Percentiles rank a stretch among this genome's conserved stretches.
Evolutionary conservation across 106 monocot species (phyloP).

Genomic region (Apostasia ramifera): DNA sequence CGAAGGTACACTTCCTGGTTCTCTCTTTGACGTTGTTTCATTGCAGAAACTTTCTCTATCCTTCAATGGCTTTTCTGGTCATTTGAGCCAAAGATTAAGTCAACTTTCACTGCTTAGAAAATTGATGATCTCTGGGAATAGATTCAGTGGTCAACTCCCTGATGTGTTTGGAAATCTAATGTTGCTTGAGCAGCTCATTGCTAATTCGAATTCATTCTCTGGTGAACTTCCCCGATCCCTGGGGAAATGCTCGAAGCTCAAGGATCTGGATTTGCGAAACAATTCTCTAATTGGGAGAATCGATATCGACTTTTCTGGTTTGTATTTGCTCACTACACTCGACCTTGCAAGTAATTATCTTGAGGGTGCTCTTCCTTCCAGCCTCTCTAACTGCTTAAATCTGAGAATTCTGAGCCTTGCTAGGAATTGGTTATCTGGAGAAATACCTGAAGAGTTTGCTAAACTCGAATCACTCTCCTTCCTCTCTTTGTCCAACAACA

Average conservation of each 20-base stretch:
- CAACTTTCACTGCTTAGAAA: conserved; percentile 28
- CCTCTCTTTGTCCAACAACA: conserved; percentile 64
- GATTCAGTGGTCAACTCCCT: conserved; percentile 43
- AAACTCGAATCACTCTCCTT: conserved; percentile 46
- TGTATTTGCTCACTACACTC: conserved; percentile 34
- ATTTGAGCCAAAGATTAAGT: conserved; percentile 22
- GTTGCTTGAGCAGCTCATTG: conserved; percentile 29
- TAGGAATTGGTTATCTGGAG: conserved; percentile 45
- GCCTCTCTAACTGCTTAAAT: conserved; percentile 31
- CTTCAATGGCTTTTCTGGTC: conserved; percentile 34
- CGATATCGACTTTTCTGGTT: conserved; percentile 43
- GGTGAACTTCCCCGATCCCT: conserved; percentile 42
- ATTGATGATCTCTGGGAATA: conserved; percentile 33
- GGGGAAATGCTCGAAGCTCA: conserved; percentile 22
- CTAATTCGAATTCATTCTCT: conserved; percentile 42
- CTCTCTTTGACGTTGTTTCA: conserved; percentile 35
- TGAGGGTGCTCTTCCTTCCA: conserved; percentile 36
- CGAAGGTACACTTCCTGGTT: conserved; percentile 42
- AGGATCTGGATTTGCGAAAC: conserved; percentile 40
- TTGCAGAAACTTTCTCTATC: conserved; percentile 39
- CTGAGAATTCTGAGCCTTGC: conserved; percentile 55
- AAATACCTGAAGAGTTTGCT: conserved; percentile 36
- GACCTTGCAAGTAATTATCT: conserved; percentile 58
- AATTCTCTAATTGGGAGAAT: conserved; percentile 44
- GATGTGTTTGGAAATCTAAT: conserved; percentile 50